Conservation (phyloP, 2,329 filamentous ascomycete species). For the Paecilomyces sp. region DNA sequence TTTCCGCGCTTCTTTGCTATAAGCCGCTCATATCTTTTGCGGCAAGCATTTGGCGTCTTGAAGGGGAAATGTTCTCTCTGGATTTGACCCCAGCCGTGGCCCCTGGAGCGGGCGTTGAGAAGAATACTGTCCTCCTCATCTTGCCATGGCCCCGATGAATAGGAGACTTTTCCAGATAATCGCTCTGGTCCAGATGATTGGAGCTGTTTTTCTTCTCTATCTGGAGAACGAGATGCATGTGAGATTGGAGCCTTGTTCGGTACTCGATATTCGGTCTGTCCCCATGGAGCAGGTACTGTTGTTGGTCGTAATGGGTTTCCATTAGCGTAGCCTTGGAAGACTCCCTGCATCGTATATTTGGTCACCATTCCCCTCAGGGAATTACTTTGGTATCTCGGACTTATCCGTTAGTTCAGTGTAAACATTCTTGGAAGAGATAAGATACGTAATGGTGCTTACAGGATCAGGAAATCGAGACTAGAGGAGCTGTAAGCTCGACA, state of each 20-base stretch:
- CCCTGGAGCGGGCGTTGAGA: constrained; percentile 62
- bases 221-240: not conserved
- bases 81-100: constrained; percentile 79
- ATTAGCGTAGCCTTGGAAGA: not conserved
- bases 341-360: not conserved
- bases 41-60: constrained; percentile 76
- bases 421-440: not conserved
- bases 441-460: not conserved
- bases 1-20: constrained; percentile 66
- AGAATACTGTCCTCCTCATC: constrained; percentile 67
- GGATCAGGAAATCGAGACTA: not conserved
- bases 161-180: not conserved
- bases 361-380: not conserved
- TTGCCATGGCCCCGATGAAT: constrained; percentile 57
- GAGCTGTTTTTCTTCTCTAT: not conserved
- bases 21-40: constrained; percentile 79
- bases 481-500: not conserved
- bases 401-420: not conserved
- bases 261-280: not conserved
- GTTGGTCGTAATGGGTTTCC: not conserved
- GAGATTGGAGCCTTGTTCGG: not conserved
- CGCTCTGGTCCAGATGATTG: constrained; percentile 1
- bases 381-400: not conserved
- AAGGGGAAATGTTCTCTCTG: constrained; percentile 66
- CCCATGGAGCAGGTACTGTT: not conserved